Conservation (phyloP, 495 filamentous ascomycete genomes). For the Penicillium steckii region DNA sequence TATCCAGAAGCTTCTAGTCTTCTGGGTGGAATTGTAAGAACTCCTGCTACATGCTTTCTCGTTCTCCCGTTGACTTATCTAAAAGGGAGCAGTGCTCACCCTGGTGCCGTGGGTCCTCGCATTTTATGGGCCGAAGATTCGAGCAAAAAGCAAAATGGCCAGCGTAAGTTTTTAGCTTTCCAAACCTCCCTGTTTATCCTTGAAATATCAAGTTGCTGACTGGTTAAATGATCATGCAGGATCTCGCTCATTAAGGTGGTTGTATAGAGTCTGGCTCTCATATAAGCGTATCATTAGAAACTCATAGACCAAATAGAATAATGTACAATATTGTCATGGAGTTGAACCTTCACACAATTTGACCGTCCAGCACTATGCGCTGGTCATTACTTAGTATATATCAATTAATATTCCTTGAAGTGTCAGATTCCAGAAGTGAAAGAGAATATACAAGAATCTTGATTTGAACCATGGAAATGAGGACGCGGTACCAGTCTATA, state of each 20-base stretch:
- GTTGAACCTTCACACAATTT: too few species aligned
- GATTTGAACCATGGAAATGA: too few species aligned
- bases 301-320: background rate
- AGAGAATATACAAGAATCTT: too few species aligned
- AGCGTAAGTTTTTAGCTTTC: background rate
- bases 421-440: too few species aligned
- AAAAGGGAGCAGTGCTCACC: conserved; percentile 59
- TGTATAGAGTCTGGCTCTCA: background rate
- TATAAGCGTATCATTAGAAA: background rate
- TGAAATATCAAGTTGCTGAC: too few species aligned
- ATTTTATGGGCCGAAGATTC: conserved; percentile 75
- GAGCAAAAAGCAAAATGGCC: conserved; percentile 77
- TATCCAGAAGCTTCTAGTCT: conserved; percentile 72
- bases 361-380: too few species aligned
- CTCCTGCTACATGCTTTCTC: background rate
- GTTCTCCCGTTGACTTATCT: background rate
- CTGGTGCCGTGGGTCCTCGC: conserved; percentile 85
- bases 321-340: too few species aligned
- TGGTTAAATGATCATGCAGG: too few species aligned
- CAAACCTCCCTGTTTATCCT: background rate
- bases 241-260: background rate
- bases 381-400: too few species aligned
- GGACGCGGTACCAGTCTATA: too few species aligned
- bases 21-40: conserved; percentile 66
- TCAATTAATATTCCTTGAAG: too few species aligned